A percentile compares a stretch with the other conserved stretches of the same genome.
Conservation (phyloP, 2,329 filamentous ascomycete species). For the Sporothrix globosa region DNA sequence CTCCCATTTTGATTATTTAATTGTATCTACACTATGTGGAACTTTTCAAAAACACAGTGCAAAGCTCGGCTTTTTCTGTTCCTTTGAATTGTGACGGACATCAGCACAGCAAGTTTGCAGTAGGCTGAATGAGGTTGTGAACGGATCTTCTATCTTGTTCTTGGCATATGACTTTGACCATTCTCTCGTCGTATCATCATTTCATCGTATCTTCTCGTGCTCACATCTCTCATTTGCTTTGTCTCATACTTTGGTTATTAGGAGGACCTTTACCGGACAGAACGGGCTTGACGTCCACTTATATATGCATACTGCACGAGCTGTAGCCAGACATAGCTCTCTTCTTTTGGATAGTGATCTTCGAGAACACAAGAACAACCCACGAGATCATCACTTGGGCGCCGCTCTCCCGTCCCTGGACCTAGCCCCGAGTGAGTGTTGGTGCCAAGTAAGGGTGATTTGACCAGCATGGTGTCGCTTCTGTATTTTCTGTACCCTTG, state of each 20-base stretch:
- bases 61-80: neutral
- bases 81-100: constrained; percentile 7
- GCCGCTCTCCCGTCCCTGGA: constrained; percentile 16
- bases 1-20: neutral
- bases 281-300: neutral
- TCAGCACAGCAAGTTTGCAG: neutral
- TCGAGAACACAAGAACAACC: neutral
- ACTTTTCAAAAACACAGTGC: neutral
- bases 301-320: neutral
- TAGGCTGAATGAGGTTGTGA: no score
- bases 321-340: neutral
- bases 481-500: neutral
- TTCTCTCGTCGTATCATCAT: no score
- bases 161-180: neutral
- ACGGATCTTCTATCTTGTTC: neutral
- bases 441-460: neutral
- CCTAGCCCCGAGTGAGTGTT: neutral
- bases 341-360: neutral
- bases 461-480: neutral
- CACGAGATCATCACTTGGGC: neutral
- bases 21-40: neutral
- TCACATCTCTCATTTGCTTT: neutral
- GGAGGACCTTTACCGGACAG: neutral
- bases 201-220: neutral
- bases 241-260: constrained; percentile 13